Conservation (phyloP, 345 rosid genomes). For the Ceriops decandra region DNA sequence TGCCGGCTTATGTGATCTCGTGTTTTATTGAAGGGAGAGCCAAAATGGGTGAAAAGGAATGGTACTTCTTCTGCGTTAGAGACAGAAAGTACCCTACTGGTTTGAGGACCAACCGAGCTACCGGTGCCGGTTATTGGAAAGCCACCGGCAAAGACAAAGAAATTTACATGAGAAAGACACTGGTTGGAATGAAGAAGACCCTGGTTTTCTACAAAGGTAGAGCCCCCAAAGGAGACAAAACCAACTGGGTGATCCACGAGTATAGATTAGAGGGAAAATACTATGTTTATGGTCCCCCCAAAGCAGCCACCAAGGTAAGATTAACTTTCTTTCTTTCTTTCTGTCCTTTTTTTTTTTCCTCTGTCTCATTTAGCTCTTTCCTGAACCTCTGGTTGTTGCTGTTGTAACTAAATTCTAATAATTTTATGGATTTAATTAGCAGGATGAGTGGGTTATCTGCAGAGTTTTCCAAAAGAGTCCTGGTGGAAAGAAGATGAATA, state of each 20-base stretch:
- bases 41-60: slow-evolving; percentile 45
- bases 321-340: background rate
- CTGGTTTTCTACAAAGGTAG: slow-evolving; percentile 26
- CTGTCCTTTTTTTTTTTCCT: background rate
- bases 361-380: background rate
- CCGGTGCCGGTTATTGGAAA: slow-evolving; percentile 51
- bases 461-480: slow-evolving; percentile 61
- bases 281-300: slow-evolving; percentile 10
- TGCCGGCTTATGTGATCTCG: background rate
- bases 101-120: slow-evolving; percentile 23
- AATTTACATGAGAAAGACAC: slow-evolving; percentile 16
- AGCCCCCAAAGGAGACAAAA: slow-evolving; percentile 8
- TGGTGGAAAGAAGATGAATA: slow-evolving; percentile 48
- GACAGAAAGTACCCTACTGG: slow-evolving; percentile 85
- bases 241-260: slow-evolving; percentile 29
- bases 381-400: background rate
- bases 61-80: slow-evolving; percentile 73
- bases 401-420: too few relatives aligned
- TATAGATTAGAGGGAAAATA: slow-evolving; percentile 22
- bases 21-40: slow-evolving; percentile 17
- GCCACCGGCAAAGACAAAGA: slow-evolving; percentile 48
- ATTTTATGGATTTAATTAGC: slow-evolving; percentile 10
- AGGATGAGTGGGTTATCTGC: slow-evolving; percentile 83
- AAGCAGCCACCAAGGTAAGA: slow-evolving; percentile 13
- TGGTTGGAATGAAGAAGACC: slow-evolving; percentile 27